Conservation (phyloP, 2,329 filamentous ascomycete genomes). For the Alternaria sp. region DNA sequence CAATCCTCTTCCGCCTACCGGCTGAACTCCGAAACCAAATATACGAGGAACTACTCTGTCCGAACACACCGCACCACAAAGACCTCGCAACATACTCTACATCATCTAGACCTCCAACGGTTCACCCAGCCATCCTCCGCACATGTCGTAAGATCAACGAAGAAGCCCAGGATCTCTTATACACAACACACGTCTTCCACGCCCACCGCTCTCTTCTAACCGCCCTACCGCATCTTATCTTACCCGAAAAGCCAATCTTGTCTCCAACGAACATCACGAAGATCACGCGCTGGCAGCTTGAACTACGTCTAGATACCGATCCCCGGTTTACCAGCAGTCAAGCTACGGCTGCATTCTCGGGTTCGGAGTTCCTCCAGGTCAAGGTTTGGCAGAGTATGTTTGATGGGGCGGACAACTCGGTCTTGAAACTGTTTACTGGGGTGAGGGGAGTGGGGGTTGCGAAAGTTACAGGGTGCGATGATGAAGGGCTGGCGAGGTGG, state of each 20-base stretch:
- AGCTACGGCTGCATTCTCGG: constrained; percentile 53
- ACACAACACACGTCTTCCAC: constrained; percentile 58
- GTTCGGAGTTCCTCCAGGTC: constrained; percentile 56
- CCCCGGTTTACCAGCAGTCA: constrained; percentile 52
- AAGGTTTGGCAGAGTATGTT: constrained; percentile 55
- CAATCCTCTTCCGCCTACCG: constrained; percentile 57
- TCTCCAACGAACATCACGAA: constrained; percentile 36
- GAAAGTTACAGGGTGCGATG: constrained; percentile 53
- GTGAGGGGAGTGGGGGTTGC: constrained; percentile 55
- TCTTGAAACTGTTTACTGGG: constrained; percentile 54
- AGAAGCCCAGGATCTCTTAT: constrained; percentile 56
- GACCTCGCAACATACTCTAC: constrained; percentile 10
- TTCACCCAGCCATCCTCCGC: constrained; percentile 51
- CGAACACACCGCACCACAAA: constrained; percentile 18
- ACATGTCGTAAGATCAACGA: constrained; percentile 51
- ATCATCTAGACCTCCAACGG: constrained; percentile 10
- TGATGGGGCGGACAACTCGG: constrained; percentile 48
- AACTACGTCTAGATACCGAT: constrained; percentile 58
- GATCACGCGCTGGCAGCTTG: constrained; percentile 55
- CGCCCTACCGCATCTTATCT: constrained; percentile 52
- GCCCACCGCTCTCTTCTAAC: constrained; percentile 57
- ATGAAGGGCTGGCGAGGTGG: constrained; percentile 52
- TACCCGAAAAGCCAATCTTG: constrained; percentile 46
- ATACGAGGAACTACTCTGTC: constrained; percentile 50
- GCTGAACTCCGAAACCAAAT: constrained; percentile 68